These are phyloP conservation scores for Suhomyces prunicola DNA, from an alignment of 805 yeast species.

Conservation along the genomic window DNA sequence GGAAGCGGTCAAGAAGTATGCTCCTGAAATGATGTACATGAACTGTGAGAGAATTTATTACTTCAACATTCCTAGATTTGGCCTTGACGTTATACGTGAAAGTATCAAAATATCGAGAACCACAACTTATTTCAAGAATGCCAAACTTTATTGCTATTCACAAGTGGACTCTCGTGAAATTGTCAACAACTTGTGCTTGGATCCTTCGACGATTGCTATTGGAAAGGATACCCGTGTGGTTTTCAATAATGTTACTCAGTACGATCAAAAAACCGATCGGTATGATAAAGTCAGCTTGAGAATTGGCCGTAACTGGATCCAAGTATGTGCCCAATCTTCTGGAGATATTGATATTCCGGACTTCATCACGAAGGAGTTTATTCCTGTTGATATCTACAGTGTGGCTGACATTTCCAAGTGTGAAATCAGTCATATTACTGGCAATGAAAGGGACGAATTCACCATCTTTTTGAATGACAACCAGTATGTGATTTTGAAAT, in stretches of 20 bases:
- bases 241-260: constrained; percentile 40
- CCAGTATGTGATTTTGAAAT: constrained; percentile 26
- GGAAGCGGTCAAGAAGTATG: constrained; percentile 37
- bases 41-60: constrained; percentile 56
- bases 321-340: constrained; percentile 34
- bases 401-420: constrained; percentile 35
- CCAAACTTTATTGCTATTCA: constrained; percentile 28
- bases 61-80: constrained; percentile 42
- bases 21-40: constrained; percentile 49
- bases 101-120: constrained; percentile 1
- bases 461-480: constrained; percentile 29
- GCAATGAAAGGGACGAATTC: constrained; percentile 29
- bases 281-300: constrained; percentile 60
- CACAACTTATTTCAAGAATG: constrained; percentile 14
- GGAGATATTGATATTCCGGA: constrained; percentile 16
- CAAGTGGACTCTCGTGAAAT: constrained; percentile 33
- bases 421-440: constrained; percentile 28
- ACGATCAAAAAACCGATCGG: constrained; percentile 45
- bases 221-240: constrained; percentile 35
- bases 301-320: constrained; percentile 68
- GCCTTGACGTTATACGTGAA: not conserved
- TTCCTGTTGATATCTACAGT: constrained; percentile 33
- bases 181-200: constrained; percentile 34
- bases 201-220: constrained; percentile 31
- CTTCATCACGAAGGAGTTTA: constrained; percentile 24